Evolutionary conservation across 805 yeast genomes (phyloP).

Genomic region (Cyberlindnera subsufficiens): DNA sequence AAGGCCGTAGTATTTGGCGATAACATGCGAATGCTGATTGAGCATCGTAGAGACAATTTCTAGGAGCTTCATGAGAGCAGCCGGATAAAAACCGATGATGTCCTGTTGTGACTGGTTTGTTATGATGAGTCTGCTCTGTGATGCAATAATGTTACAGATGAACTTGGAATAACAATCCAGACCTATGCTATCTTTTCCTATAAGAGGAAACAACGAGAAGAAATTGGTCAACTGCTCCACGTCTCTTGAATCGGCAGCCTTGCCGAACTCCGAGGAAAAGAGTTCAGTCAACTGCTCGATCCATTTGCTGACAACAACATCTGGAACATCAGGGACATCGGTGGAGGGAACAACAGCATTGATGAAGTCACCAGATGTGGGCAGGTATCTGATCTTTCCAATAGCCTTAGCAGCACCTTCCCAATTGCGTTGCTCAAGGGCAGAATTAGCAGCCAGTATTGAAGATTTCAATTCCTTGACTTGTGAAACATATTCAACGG

Average conservation of each 20-base stretch:
- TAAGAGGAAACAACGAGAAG: slow-evolving; percentile 83
- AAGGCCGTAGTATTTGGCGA: slow-evolving; percentile 64
- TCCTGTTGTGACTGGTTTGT: slow-evolving; percentile 34
- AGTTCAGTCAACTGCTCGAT: slow-evolving; percentile 47
- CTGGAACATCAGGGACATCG: slow-evolving; percentile 79
- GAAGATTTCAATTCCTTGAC: slow-evolving; percentile 62
- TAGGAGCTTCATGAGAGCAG: slow-evolving; percentile 60
- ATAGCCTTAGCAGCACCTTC: slow-evolving; percentile 72
- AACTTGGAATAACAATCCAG: slow-evolving; percentile 78
- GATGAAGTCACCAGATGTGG: slow-evolving; percentile 68
- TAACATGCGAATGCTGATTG: slow-evolving; percentile 79
- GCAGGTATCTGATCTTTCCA: slow-evolving; percentile 44
- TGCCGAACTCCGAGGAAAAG: slow-evolving; percentile 58
- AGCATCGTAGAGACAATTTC: slow-evolving; percentile 82
- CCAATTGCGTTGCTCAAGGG: slow-evolving; percentile 68
- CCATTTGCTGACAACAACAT: slow-evolving; percentile 50
- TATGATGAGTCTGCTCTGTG: slow-evolving; percentile 66
- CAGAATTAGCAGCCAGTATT: slow-evolving; percentile 58
- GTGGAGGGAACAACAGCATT: slow-evolving; percentile 78
- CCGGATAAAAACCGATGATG: slow-evolving; percentile 50
- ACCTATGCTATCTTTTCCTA: slow-evolving; percentile 68
- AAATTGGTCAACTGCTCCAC: slow-evolving; percentile 68
- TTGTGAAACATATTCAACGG: slow-evolving; percentile 58
- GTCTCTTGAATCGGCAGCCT: slow-evolving; percentile 61
- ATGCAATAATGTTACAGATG: slow-evolving; percentile 77